Evolutionary conservation across 1,139 yeast genomes (phyloP).

Genomic region (Arxiozyma slooffiae): DNA sequence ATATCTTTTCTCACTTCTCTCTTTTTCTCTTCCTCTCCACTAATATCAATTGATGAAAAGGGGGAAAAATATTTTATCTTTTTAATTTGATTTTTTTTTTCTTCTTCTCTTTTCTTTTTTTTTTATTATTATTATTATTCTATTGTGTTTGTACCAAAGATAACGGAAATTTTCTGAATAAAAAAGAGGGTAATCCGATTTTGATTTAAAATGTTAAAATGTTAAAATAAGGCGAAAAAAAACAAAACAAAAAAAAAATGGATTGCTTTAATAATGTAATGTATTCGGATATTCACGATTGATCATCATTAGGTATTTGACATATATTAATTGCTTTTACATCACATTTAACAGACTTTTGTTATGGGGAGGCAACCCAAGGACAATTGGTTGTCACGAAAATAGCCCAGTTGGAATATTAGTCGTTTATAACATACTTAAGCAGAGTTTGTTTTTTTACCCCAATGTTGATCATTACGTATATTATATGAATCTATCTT

Average conservation of each 20-base stretch:
- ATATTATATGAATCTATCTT: constrained; percentile 6
- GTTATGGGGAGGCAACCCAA: constrained; percentile 21
- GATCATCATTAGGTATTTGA: not conserved
- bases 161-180: not conserved
- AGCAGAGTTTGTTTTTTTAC: constrained; percentile 1
- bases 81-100: too few species aligned
- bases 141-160: not conserved
- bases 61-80: not conserved
- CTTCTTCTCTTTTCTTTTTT: not conserved
- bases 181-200: not conserved
- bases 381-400: constrained; percentile 17
- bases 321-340: not conserved
- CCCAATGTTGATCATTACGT: constrained; percentile 2
- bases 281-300: too few species aligned
- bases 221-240: not conserved
- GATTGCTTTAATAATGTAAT: too few species aligned
- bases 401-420: constrained; percentile 15
- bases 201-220: not conserved
- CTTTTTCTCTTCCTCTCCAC: not conserved
- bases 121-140: too few species aligned
- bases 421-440: constrained; percentile 11
- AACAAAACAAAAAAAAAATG: too few species aligned
- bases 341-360: constrained; percentile 10
- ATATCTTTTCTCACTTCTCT: not conserved
- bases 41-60: not conserved